These are phyloP conservation scores for Candida broadrunensis DNA, from an alignment of 805 yeast genomes.

Conservation along the genomic window DNA sequence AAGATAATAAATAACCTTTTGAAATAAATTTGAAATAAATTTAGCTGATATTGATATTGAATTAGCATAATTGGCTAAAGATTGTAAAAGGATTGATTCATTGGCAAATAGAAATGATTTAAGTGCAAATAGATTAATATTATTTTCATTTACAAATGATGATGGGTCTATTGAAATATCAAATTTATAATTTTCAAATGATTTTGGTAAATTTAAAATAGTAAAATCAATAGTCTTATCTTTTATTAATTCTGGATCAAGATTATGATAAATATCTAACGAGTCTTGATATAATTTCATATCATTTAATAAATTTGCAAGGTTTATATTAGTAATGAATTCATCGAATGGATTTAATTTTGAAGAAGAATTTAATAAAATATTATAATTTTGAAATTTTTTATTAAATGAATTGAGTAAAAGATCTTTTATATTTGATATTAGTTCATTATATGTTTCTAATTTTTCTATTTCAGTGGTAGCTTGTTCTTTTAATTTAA, in stretches of 20 bases:
- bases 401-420: slow-evolving; percentile 51
- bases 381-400: slow-evolving; percentile 11
- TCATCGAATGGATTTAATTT: slow-evolving; percentile 2
- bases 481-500: slow-evolving; percentile 18
- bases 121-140: slow-evolving; percentile 22
- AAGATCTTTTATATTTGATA: slow-evolving; percentile 44
- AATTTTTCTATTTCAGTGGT: slow-evolving; percentile 33
- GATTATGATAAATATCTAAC: slow-evolving; percentile 43
- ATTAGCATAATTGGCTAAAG: slow-evolving; percentile 31
- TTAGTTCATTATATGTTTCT: slow-evolving; percentile 52
- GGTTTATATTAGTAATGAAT: slow-evolving; percentile 41
- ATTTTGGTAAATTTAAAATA: slow-evolving; percentile 2
- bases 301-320: slow-evolving; percentile 51
- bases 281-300: slow-evolving; percentile 64
- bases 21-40: slow-evolving; percentile 37
- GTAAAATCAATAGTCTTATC: slow-evolving; percentile 1
- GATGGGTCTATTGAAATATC: slow-evolving; percentile 1
- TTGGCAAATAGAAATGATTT: slow-evolving; percentile 33
- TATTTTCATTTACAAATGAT: not conserved
- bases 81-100: slow-evolving; percentile 32
- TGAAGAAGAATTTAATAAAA: slow-evolving; percentile 7
- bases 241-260: slow-evolving; percentile 3
- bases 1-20: slow-evolving; percentile 35
- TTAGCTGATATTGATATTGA: slow-evolving; percentile 41
- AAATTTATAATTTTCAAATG: slow-evolving; percentile 8